Percentiles rank a stretch among this genome's conserved stretches.
phyloP scores from a whole-genome alignment of 306 rosid species.

The Casuarina cunninghamiana region DNA sequence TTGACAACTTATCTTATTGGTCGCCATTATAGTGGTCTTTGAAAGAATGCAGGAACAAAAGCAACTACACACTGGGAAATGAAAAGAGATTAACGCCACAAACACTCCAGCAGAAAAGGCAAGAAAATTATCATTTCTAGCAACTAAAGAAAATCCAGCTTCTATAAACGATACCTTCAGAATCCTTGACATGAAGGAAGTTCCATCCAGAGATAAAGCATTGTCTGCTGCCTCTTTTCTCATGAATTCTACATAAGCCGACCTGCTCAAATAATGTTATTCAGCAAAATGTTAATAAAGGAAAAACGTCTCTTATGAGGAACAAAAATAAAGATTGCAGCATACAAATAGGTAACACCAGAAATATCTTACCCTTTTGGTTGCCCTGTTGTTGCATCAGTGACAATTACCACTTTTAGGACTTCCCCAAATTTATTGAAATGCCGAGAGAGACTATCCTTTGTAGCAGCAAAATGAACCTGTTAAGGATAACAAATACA shows the following conservation, averaged over 20 bases:
- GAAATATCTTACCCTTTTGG: slow-evolving; percentile 75
- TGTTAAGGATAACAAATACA: slow-evolving; percentile 27
- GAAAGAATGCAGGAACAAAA: neutral
- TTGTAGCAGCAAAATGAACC: slow-evolving; percentile 97
- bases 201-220: slow-evolving; percentile 87
- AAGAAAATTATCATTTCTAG: neutral
- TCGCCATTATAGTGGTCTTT: neutral
- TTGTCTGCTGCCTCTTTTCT: slow-evolving; percentile 85
- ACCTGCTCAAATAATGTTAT: slow-evolving; percentile 56
- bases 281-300: slow-evolving; percentile 19
- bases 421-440: slow-evolving; percentile 87
- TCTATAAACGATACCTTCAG: slow-evolving; percentile 68
- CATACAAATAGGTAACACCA: neutral
- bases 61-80: neutral
- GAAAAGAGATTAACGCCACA: neutral
- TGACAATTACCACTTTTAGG: slow-evolving; percentile 68
- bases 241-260: slow-evolving; percentile 93
- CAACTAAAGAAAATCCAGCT: neutral
- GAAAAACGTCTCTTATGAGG: neutral
- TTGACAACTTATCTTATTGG: neutral
- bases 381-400: slow-evolving; percentile 80
- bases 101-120: neutral
- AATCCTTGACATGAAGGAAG: slow-evolving; percentile 90
- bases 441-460: slow-evolving; percentile 86
- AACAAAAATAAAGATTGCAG: neutral